Evolutionary conservation across 2,329 filamentous ascomycete species (phyloP), one percentile per base, ranked within the genome.

Genomic region (Claviceps sorghi): DNA sequence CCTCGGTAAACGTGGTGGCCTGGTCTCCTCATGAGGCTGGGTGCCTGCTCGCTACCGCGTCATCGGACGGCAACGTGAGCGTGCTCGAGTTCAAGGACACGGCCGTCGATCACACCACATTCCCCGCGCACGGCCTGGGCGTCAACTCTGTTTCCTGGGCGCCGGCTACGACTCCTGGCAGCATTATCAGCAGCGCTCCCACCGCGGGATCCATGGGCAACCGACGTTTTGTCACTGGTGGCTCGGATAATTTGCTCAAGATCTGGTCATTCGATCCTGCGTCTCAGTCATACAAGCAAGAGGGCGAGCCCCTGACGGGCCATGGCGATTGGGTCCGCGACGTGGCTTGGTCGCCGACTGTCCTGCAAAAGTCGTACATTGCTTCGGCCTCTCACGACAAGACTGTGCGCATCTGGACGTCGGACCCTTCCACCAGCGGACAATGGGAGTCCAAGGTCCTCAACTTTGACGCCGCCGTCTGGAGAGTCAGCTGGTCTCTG

Each of bases 71-170:
- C 64, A 86, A 87, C 67, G 89, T 97, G 61, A 88, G 83, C 60
- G 89, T 97, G 3, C 82, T 98, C 64, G 93, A 96, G 68, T 97
- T 98, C 76, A 90, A 91, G 69, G 91, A 97, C 71, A 94, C 94
- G 69, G 84, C 80, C 68, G 95, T 93, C 82, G 84, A 87, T 58
- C 86, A 95, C 68, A 82, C 83, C 62, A 86, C 88, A 61, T 95
- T 98, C 72, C 82, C 84, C 49, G 93, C 93, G 13, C 93, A 97
- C 71, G 89, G 88, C 40, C 81, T 94, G 60, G 93, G 93, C 58
- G 93, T 95, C 65, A 98, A 98, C 73, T 87, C 87, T 32, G 91
- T 98, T 48, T 90, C 84, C 19, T 98, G 93, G 93, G 90, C 91
- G 0, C 93, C 93, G 2, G 84, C 86, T 40, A 85, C 86, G 43